Percentiles rank a stretch among this genome's conserved stretches.
Conservation (phyloP, 345 rosid genomes). For the Gossypioides kirkii region DNA sequence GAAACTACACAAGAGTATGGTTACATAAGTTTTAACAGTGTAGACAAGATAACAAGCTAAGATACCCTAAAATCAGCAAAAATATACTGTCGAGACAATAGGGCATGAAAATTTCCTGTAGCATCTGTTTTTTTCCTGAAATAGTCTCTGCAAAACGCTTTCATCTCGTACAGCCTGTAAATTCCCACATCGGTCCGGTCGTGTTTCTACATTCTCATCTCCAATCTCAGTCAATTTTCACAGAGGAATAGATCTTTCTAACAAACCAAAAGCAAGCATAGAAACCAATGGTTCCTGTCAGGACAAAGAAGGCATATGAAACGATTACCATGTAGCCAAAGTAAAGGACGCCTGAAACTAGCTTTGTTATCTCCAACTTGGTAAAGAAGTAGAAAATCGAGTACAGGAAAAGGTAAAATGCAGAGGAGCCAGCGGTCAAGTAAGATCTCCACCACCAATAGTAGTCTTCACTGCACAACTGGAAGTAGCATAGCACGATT, state of each 20-base stretch:
- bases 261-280: constrained; percentile 98
- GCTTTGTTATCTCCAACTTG: constrained; percentile 84
- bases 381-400: constrained; percentile 94
- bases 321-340: constrained; percentile 87
- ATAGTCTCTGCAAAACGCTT: neutral
- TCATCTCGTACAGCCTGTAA: constrained; percentile 5
- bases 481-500: constrained; percentile 92
- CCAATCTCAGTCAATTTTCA: constrained; percentile 73
- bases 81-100: constrained; percentile 3
- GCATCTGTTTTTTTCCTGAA: neutral
- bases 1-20: neutral
- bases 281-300: constrained; percentile 94
- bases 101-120: constrained; percentile 14
- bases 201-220: constrained; percentile 15
- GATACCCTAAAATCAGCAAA: constrained; percentile 20
- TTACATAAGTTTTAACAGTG: neutral
- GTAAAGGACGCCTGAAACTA: constrained; percentile 85
- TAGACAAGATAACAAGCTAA: constrained; percentile 12
- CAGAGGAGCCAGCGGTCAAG: constrained; percentile 91
- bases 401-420: constrained; percentile 93
- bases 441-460: constrained; percentile 99
- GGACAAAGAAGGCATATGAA: constrained; percentile 84
- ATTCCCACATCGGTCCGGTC: neutral
- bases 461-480: constrained; percentile 92
- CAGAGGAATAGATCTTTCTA: constrained; percentile 88